Percentiles rank a stretch among this genome's conserved stretches.
Evolutionary conservation across 352 stramenopile species (phyloP).

Genomic region (Globisporangium canariense): DNA sequence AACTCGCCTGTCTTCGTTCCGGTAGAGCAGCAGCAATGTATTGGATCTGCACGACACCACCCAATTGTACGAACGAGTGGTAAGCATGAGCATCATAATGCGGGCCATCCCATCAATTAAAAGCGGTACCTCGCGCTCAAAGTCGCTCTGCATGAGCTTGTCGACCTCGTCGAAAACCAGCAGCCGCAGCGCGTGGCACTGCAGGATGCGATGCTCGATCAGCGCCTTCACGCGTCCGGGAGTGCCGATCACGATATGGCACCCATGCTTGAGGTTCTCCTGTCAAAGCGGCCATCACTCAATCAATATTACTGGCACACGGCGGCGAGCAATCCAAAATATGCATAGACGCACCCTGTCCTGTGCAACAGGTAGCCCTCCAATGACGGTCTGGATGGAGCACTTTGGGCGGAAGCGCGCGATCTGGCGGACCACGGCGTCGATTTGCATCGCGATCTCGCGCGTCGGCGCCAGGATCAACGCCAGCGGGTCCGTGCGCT

Average conservation of each 20-base stretch:
- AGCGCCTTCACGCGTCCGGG: constrained; percentile 70
- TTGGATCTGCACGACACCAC: constrained; percentile 36
- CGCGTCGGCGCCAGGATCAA: constrained; percentile 74
- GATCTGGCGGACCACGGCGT: constrained; percentile 57
- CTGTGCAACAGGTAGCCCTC: constrained; percentile 50
- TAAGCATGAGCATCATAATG: background rate
- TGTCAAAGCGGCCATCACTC: background rate
- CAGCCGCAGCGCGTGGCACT: constrained; percentile 46
- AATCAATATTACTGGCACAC: background rate
- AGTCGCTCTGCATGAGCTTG: constrained; percentile 69
- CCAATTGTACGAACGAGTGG: background rate
- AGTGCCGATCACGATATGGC: constrained; percentile 69
- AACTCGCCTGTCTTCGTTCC: constrained; percentile 49
- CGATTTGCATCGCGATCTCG: constrained; percentile 78
- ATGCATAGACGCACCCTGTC: constrained; percentile 38
- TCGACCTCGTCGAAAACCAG: constrained; percentile 82
- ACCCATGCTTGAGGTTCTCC: constrained; percentile 36
- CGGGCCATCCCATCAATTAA: too few relatives aligned
- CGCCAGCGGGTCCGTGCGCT: constrained; percentile 30
- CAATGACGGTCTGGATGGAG: constrained; percentile 52
- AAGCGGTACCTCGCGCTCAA: constrained; percentile 48
- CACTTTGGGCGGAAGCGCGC: constrained; percentile 33
- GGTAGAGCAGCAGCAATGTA: constrained; percentile 54
- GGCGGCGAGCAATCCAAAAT: background rate
- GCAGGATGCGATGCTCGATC: constrained; percentile 50